A percentile compares a stretch with the other conserved stretches of the same genome.
These are phyloP conservation scores for Houttuynia cordata DNA, from an alignment of 164 flowering plant species.

Conservation along the genomic window DNA sequence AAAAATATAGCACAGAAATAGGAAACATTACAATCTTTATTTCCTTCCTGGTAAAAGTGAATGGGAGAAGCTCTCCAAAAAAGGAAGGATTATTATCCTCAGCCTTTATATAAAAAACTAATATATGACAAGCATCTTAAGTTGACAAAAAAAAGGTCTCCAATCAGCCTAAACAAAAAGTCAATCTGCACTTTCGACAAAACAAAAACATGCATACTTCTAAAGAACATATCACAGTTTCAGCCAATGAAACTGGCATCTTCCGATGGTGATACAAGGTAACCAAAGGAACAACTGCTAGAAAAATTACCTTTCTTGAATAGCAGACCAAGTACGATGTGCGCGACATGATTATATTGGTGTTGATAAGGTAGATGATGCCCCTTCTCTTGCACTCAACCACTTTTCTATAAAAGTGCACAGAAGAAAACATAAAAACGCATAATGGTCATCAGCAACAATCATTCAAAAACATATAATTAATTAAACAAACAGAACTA, in stretches of 20 bases:
- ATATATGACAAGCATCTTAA: background rate
- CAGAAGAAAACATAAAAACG: background rate
- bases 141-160: background rate
- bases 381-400: background rate
- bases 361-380: background rate
- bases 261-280: too few species aligned
- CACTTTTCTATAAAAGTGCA: background rate
- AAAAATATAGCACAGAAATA: background rate
- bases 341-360: background rate
- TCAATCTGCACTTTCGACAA: background rate
- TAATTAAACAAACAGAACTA: too few species aligned
- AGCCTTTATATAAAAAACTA: background rate
- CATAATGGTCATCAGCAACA: background rate
- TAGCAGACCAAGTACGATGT: background rate
- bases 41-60: background rate
- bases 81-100: background rate
- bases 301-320: slow-evolving; percentile 1
- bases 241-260: too few species aligned
- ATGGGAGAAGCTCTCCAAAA: background rate
- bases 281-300: background rate
- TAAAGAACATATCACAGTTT: background rate
- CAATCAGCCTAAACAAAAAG: background rate
- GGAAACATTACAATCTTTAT: background rate
- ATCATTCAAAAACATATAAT: background rate
- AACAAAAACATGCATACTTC: background rate